These are phyloP conservation scores for Aureobasidium sp. DNA, from an alignment of 2,329 filamentous ascomycete species.

Conservation along the genomic window DNA sequence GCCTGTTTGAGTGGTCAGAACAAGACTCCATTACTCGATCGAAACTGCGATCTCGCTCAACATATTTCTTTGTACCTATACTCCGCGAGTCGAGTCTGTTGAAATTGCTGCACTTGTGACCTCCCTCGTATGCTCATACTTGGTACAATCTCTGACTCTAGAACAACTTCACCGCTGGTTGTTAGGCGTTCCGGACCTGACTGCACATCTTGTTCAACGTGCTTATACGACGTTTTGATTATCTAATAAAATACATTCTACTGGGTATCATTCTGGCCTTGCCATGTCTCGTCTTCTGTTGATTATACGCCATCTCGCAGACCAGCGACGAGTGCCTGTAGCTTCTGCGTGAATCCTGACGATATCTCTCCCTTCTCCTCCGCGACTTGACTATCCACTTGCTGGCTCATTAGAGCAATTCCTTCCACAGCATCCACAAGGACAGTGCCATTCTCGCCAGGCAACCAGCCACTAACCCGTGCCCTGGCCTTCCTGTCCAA, in stretches of 20 bases:
- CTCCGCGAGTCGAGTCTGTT: background rate
- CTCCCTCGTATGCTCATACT: background rate
- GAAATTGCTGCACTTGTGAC: too few species aligned
- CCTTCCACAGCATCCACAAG: slow-evolving; percentile 53
- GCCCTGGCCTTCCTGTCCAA: slow-evolving; percentile 41
- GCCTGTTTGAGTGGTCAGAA: slow-evolving; percentile 5
- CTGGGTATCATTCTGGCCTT: slow-evolving; percentile 3
- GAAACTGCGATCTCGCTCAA: background rate
- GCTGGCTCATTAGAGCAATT: slow-evolving; percentile 52
- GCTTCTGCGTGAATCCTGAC: slow-evolving; percentile 44
- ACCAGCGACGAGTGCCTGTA: slow-evolving; percentile 43
- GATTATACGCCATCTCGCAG: background rate
- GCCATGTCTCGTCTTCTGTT: background rate
- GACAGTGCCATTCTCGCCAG: slow-evolving; percentile 38
- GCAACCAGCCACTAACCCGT: slow-evolving; percentile 28
- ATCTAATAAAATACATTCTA: background rate
- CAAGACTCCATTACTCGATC: slow-evolving; percentile 4
- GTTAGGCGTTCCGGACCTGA: background rate
- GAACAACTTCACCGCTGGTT: background rate
- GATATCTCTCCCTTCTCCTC: slow-evolving; percentile 39
- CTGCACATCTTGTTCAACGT: background rate
- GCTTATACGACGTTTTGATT: slow-evolving; percentile 1
- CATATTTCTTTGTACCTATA: background rate
- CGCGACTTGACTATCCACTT: slow-evolving; percentile 45
- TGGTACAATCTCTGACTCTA: background rate